Evolutionary conservation across 1,284 basidiomycete genomes (phyloP).

Genomic region (Stereum hirsutum): DNA sequence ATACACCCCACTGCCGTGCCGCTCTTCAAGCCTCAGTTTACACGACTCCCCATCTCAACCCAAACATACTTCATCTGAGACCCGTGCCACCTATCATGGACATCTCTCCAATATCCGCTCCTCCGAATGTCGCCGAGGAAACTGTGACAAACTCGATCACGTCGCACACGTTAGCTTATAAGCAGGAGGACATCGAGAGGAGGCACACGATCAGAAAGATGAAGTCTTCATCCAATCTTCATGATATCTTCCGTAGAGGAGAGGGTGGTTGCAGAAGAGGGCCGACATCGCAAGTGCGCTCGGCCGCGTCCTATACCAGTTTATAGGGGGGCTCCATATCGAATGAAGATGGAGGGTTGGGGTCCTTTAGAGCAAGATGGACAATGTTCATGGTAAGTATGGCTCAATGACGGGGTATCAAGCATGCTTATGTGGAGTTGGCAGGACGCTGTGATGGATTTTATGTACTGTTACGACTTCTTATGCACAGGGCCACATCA

Average conservation of each 20-base stretch:
- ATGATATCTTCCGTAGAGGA: constrained; percentile 15
- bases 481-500: not conserved
- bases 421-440: not conserved
- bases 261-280: not conserved
- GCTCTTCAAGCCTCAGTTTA: no score
- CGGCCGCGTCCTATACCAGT: not conserved
- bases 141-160: no score
- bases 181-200: no score
- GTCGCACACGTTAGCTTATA: no score
- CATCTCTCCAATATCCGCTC: no score
- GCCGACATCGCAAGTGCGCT: not conserved
- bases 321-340: not conserved
- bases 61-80: no score
- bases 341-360: not conserved
- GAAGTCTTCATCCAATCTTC: constrained; percentile 32
- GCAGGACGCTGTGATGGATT: no score
- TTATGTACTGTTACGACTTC: not conserved
- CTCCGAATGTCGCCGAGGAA: no score
- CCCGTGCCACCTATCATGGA: no score
- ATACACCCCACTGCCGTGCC: no score
- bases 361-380: not conserved
- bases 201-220: constrained; percentile 29
- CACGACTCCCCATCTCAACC: no score
- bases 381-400: not conserved
- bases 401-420: not conserved